A percentile compares a stretch with the other conserved stretches of the same genome.
Evolutionary conservation across 1,139 yeast species (phyloP).

Genomic region (Starmera stellimalicola): DNA sequence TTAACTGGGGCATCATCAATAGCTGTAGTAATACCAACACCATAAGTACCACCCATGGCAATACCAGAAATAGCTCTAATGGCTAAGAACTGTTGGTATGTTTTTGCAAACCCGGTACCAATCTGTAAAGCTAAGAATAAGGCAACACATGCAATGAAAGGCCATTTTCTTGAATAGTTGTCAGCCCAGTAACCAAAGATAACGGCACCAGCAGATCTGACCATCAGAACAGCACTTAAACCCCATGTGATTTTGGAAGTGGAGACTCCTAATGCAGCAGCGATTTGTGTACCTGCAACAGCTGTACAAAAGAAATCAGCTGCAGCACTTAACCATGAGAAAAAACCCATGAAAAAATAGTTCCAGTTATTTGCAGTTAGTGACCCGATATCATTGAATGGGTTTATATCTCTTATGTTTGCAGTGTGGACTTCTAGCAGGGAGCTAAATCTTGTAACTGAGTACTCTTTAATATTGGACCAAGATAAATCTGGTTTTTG

Average conservation of each 20-base stretch:
- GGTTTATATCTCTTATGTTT: constrained; percentile 21
- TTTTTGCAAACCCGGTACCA: constrained; percentile 44
- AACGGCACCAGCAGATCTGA: constrained; percentile 50
- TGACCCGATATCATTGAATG: constrained; percentile 24
- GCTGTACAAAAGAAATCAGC: constrained; percentile 47
- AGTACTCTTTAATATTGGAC: constrained; percentile 16
- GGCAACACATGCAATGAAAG: constrained; percentile 34
- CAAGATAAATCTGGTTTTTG: constrained; percentile 20
- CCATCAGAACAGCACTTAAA: constrained; percentile 47
- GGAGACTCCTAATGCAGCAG: constrained; percentile 30
- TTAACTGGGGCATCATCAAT: constrained; percentile 36
- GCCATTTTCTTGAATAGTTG: constrained; percentile 46
- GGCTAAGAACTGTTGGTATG: constrained; percentile 40
- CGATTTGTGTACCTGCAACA: constrained; percentile 35
- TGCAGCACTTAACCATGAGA: constrained; percentile 45
- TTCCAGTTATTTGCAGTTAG: constrained; percentile 32
- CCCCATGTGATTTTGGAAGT: constrained; percentile 48
- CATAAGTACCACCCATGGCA: constrained; percentile 45
- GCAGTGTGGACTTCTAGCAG: constrained; percentile 19
- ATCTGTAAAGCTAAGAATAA: constrained; percentile 39
- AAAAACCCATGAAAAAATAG: constrained; percentile 35
- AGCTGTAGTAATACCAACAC: constrained; percentile 38
- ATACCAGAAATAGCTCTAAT: constrained; percentile 42
- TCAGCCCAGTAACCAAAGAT: constrained; percentile 47
- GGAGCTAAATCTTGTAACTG: constrained; percentile 20